Conservation (phyloP, 345 rosid species). For the Citrus australasica region DNA sequence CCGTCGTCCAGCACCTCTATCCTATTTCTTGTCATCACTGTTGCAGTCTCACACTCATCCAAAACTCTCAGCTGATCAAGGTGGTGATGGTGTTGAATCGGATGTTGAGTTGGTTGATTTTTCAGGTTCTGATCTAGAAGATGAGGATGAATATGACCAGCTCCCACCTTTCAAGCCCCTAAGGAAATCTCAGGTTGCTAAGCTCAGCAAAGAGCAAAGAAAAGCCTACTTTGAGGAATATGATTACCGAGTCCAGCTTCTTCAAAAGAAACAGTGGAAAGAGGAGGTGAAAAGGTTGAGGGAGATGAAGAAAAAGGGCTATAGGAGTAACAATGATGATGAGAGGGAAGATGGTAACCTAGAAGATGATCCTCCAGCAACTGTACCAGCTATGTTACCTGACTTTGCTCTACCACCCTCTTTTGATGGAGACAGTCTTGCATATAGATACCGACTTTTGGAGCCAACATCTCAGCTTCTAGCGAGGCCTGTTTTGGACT, state of each 20-base stretch:
- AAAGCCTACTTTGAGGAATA: conserved; percentile 43
- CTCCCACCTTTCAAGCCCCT: conserved; percentile 50
- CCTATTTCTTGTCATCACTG: conserved; percentile 44
- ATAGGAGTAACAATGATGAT: not conserved
- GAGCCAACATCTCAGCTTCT: conserved; percentile 31
- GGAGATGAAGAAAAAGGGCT: conserved; percentile 32
- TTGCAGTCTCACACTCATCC: conserved; percentile 38
- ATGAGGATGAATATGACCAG: conserved; percentile 33
- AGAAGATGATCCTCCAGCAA: conserved; percentile 26
- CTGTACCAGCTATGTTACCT: conserved; percentile 29
- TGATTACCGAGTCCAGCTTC: conserved; percentile 39
- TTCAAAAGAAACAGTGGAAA: conserved; percentile 46
- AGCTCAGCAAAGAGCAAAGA: conserved; percentile 39
- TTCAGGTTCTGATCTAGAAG: conserved; percentile 27
- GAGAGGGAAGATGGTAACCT: conserved; percentile 13
- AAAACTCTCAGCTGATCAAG: conserved; percentile 27
- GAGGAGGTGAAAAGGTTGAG: conserved; percentile 30
- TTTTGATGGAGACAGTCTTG: conserved; percentile 33
- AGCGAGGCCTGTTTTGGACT: conserved; percentile 35
- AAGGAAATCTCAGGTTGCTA: conserved; percentile 31
- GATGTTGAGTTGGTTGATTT: conserved; percentile 29
- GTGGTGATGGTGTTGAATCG: conserved; percentile 26
- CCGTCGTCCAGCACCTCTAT: conserved; percentile 29
- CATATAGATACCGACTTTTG: conserved; percentile 32
- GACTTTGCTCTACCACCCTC: conserved; percentile 38